Evolutionary conservation across 2,329 filamentous ascomycete genomes (phyloP).

Genomic region (Exophiala mesophila): DNA sequence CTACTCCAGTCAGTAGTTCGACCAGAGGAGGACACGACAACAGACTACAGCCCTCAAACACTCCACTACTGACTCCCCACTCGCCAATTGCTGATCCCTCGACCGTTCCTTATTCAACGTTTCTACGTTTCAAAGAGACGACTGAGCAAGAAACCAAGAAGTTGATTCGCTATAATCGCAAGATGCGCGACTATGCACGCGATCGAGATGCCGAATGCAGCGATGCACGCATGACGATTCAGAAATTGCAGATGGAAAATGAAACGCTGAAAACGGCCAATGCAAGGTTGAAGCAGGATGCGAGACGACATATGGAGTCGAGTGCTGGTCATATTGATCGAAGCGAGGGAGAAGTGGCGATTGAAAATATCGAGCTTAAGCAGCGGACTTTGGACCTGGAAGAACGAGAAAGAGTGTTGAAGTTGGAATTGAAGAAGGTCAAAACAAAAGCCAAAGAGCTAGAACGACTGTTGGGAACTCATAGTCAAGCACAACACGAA

Average conservation of each 20-base stretch:
- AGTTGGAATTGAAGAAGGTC: neutral
- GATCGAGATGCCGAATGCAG: slow-evolving; percentile 21
- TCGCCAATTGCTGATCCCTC: neutral
- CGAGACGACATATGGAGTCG: neutral
- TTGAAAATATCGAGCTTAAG: neutral
- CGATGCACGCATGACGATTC: slow-evolving; percentile 18
- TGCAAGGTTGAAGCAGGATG: neutral
- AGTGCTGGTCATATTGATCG: too few relatives aligned
- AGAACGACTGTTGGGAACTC: too few relatives aligned
- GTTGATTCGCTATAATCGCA: slow-evolving; percentile 48
- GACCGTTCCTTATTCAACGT: slow-evolving; percentile 42
- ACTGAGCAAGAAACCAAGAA: slow-evolving; percentile 58
- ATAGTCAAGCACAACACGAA: too few relatives aligned
- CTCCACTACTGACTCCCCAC: slow-evolving; percentile 29
- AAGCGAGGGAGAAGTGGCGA: too few relatives aligned
- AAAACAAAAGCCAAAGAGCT: neutral
- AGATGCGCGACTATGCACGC: slow-evolving; percentile 24
- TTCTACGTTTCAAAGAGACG: neutral
- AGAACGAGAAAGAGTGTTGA: neutral
- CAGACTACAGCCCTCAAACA: neutral
- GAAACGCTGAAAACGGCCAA: slow-evolving; percentile 6
- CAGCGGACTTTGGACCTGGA: neutral
- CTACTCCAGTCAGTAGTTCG: slow-evolving; percentile 33
- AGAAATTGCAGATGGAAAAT: slow-evolving; percentile 14
- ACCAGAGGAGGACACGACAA: neutral